Evolutionary conservation across 1,139 yeast species (phyloP).

Genomic region (Blastobotrys malaysiensis): DNA sequence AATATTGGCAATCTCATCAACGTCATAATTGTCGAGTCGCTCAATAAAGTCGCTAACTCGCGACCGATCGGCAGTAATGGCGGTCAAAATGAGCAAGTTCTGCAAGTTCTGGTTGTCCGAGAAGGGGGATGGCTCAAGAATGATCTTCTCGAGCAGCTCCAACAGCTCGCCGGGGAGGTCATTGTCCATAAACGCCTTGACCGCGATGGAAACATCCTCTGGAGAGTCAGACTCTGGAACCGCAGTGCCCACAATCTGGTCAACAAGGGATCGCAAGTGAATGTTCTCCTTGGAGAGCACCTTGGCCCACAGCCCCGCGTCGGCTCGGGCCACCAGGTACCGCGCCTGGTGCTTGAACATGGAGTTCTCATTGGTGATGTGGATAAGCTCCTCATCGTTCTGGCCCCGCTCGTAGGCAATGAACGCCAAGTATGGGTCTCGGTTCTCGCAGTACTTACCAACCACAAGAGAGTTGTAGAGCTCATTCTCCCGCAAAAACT

Average conservation of each 20-base stretch:
- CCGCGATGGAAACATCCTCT: constrained; percentile 92
- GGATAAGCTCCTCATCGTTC: constrained; percentile 82
- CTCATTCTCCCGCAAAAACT: constrained; percentile 86
- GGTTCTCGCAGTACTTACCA: constrained; percentile 97
- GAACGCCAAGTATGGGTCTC: constrained; percentile 97
- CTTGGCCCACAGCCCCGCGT: constrained; percentile 70
- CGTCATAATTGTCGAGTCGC: constrained; percentile 85
- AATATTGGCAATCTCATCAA: constrained; percentile 88
- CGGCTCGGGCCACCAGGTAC: constrained; percentile 81
- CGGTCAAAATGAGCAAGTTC: constrained; percentile 86
- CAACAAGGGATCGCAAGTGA: constrained; percentile 86
- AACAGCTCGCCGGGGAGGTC: constrained; percentile 89
- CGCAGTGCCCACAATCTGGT: constrained; percentile 93
- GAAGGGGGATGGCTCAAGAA: constrained; percentile 95
- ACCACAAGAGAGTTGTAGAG: constrained; percentile 87
- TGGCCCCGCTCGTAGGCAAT: constrained; percentile 95
- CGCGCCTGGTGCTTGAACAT: constrained; percentile 99
- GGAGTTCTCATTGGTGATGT: constrained; percentile 91
- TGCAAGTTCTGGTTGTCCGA: constrained; percentile 92
- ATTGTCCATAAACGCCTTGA: constrained; percentile 94
- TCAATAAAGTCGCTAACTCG: constrained; percentile 82
- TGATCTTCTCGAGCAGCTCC: constrained; percentile 90
- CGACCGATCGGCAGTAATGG: constrained; percentile 88
- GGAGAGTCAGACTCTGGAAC: constrained; percentile 95
- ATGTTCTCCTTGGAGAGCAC: constrained; percentile 72